A percentile compares a stretch with the other conserved stretches of the same genome.
Conservation (phyloP, 495 filamentous ascomycete genomes). For the Tuber magnatum region DNA sequence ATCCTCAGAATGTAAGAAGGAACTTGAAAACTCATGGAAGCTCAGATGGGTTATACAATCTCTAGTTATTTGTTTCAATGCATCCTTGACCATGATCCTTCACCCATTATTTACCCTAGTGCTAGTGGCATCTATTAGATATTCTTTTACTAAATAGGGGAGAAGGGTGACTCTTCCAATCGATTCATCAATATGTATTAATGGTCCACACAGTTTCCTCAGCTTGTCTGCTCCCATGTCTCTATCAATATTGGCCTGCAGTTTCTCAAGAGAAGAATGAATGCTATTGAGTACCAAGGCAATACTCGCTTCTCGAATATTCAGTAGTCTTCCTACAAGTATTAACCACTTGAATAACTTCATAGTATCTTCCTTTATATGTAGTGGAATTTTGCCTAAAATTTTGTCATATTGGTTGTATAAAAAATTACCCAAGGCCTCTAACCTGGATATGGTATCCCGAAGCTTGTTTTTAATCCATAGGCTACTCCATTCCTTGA, state of each 20-base stretch:
- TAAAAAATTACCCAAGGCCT: no score
- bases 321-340: slow-evolving; percentile 14
- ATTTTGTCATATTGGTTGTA: not conserved
- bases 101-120: not conserved
- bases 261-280: not conserved
- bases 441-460: no score
- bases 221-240: slow-evolving; percentile 5
- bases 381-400: slow-evolving; percentile 3
- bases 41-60: slow-evolving; percentile 15
- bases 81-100: not conserved
- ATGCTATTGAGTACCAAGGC: not conserved
- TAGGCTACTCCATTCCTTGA: no score
- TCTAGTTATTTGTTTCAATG: not conserved
- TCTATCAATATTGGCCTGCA: slow-evolving; percentile 6
- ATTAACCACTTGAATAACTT: slow-evolving; percentile 9
- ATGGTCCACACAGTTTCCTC: slow-evolving; percentile 9
- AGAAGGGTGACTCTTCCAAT: slow-evolving; percentile 12
- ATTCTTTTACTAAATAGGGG: slow-evolving; percentile 18
- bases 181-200: slow-evolving; percentile 9
- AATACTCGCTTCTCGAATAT: slow-evolving; percentile 2
- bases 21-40: slow-evolving; percentile 13
- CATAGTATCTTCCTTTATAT: not conserved
- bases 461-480: no score
- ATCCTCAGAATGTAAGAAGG: not conserved
- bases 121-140: slow-evolving; percentile 2